Evolutionary conservation across 352 stramenopile genomes (phyloP), one percentile per base, ranked within the genome.

Genomic region (Phytophthora rubi): DNA sequence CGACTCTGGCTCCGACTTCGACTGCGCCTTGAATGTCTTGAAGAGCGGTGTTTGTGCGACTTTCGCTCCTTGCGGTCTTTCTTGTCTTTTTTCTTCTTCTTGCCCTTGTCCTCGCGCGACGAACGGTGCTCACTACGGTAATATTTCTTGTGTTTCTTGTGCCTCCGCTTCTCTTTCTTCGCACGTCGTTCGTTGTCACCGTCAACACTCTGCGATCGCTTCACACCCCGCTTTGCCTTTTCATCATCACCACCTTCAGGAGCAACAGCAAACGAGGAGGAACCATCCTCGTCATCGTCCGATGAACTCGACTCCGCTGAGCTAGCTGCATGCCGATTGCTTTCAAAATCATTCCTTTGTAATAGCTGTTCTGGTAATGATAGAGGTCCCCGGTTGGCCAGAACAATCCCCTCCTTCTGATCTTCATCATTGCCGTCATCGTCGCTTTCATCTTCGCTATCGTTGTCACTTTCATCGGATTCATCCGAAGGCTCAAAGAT

Each of bases 401-500:
- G 32, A 44, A 16, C 28, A 48, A 1, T 16, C 3, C 39, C 15
- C 21, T 49, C 28, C 33, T 66, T 60, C 15, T 23, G 15, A 18
- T 53, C 51, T 4, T 57, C 64, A 10, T 63, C 61, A 6, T 65
- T 56, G 12, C 61, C 58, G 16, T 79, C 65, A 16, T 68, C 62
- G 2, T 75, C 61, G n/a, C 59, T 56, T 45, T 80, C 68, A 2
- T 82, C 75, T 23, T 82, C 76, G 5, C 62, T 73, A 4, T 82
- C 69, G 18, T 89, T 76, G 32, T 90, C 75, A 60, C 77, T 86
- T 6, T 81, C 13, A 26, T 73, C 69, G 3, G 70, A 81, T 32
- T 80, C 86, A 52, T 94, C 88, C 2, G 85, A 90, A 1, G 83
- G 84, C 60, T 94, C 86, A 71, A 96, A 96, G 56, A 96, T 94